Conservation (phyloP, 2,329 filamentous ascomycete genomes). For the Coniochaeta sp. region DNA sequence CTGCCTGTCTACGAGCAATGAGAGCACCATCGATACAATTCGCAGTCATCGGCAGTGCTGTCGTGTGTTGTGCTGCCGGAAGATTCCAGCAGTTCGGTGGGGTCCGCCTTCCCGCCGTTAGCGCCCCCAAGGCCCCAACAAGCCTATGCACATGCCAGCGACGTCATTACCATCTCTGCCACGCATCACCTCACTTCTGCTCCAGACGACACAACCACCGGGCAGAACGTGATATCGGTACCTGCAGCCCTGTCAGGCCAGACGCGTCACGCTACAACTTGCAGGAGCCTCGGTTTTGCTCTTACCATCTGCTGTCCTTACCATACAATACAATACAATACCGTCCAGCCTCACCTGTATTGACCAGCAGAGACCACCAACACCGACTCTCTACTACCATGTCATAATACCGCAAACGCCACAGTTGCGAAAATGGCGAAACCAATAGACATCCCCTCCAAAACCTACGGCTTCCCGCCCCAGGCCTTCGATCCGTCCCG, state of each 20-base stretch:
- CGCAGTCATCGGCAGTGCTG: too few relatives aligned
- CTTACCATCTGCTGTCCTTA: too few relatives aligned
- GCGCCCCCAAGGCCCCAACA: not conserved
- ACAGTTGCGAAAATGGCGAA: conserved; percentile 1
- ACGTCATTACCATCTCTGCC: not conserved
- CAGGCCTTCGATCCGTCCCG: conserved; percentile 60
- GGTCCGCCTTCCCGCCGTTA: not conserved
- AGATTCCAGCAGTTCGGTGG: not conserved
- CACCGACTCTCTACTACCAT: not conserved
- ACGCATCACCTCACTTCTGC: not conserved
- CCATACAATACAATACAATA: too few relatives aligned
- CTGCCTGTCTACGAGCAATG: too few relatives aligned
- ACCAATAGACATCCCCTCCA: conserved; percentile 15
- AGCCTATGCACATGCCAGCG: not conserved
- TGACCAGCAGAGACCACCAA: not conserved
- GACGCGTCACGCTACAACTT: not conserved
- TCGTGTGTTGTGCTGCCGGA: not conserved
- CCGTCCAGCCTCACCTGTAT: not conserved
- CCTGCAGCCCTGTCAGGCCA: not conserved
- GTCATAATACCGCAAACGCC: not conserved
- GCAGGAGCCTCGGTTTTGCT: not conserved
- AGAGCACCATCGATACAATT: too few relatives aligned
- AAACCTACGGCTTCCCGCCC: conserved; percentile 49
- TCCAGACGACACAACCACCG: not conserved
- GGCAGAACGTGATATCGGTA: not conserved